Conservation (phyloP, 352 stramenopile species). For the Phytophthora rubi region DNA sequence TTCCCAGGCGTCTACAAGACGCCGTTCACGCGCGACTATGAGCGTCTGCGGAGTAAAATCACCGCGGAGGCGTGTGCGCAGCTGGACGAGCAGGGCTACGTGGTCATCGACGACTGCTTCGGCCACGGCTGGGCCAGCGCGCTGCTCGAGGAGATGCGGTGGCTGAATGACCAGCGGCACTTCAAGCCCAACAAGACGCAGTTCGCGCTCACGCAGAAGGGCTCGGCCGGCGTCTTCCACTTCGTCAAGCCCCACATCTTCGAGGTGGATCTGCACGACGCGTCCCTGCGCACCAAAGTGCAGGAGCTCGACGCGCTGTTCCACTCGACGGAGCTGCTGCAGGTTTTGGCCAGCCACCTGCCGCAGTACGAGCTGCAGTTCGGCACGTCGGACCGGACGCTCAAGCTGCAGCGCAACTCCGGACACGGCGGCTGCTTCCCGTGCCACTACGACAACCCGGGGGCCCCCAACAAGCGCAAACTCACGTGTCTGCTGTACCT, state of each 20-base stretch:
- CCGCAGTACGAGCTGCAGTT: conserved; percentile 66
- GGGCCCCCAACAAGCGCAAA: conserved; percentile 76
- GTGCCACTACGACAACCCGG: conserved; percentile 87
- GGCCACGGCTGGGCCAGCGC: conserved; percentile 57
- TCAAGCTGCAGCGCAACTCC: conserved; percentile 85
- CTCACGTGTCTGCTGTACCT: conserved; percentile 85
- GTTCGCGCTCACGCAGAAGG: conserved; percentile 64
- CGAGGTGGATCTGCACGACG: conserved; percentile 83
- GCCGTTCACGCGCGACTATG: conserved; percentile 63
- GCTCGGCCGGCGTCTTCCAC: conserved; percentile 42
- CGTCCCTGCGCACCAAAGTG: conserved; percentile 52
- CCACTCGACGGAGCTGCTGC: conserved; percentile 61
- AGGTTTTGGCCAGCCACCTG: conserved; percentile 55
- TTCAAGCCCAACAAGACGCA: conserved; percentile 87
- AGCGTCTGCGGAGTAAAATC: conserved; percentile 55
- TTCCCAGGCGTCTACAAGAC: conserved; percentile 55
- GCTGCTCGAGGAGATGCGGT: conserved; percentile 73
- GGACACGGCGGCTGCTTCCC: conserved; percentile 80
- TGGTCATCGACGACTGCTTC: conserved; percentile 77
- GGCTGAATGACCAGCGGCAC: conserved; percentile 52
- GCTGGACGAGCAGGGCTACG: conserved; percentile 59
- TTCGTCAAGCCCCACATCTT: conserved; percentile 88
- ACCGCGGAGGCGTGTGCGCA: conserved; percentile 45
- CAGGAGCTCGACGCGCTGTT: conserved; percentile 72
- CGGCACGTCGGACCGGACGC: conserved; percentile 59